Percentiles rank a stretch among this genome's conserved stretches.
Evolutionary conservation across 768 basidiomycete species (phyloP).

Genomic region (Boletus reticuloceps): DNA sequence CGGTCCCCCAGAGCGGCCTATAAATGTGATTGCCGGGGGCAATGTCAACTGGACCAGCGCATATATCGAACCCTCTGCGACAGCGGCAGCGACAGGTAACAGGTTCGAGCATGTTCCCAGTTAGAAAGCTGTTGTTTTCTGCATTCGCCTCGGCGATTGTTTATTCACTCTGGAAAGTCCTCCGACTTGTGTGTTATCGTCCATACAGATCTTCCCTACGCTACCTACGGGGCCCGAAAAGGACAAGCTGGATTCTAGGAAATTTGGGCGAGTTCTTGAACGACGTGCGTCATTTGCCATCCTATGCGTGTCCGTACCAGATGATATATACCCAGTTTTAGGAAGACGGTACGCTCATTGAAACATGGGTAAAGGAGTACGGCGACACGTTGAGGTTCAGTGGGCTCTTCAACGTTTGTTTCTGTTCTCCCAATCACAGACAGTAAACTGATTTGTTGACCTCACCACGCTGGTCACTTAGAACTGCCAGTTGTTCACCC

Average conservation of each 20-base stretch:
- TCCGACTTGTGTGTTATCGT: constrained; percentile 26
- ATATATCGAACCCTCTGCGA: not conserved
- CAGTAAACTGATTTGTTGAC: not conserved
- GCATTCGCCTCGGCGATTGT: constrained; percentile 12
- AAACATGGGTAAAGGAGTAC: constrained; percentile 47
- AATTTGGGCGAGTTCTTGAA: constrained; percentile 44
- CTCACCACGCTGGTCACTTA: constrained; percentile 7
- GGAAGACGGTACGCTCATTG: constrained; percentile 34
- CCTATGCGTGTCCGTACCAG: not conserved
- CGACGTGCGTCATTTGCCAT: constrained; percentile 32
- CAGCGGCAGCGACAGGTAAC: too few species aligned
- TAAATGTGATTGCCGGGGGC: not conserved
- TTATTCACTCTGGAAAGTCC: constrained; percentile 34
- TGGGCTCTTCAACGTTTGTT: constrained; percentile 43
- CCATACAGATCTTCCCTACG: constrained; percentile 42
- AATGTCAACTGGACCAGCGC: not conserved
- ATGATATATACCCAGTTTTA: not conserved
- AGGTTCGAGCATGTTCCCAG: not conserved
- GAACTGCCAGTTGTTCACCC: constrained; percentile 47
- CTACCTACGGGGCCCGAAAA: constrained; percentile 51
- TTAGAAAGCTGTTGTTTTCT: constrained; percentile 1
- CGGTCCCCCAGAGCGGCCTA: too few species aligned
- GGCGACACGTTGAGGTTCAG: constrained; percentile 46
- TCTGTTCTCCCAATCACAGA: not conserved
- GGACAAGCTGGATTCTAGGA: constrained; percentile 44